Evolutionary conservation across 805 yeast species (phyloP).

Genomic region (Sugiyamaella chiloensis): DNA sequence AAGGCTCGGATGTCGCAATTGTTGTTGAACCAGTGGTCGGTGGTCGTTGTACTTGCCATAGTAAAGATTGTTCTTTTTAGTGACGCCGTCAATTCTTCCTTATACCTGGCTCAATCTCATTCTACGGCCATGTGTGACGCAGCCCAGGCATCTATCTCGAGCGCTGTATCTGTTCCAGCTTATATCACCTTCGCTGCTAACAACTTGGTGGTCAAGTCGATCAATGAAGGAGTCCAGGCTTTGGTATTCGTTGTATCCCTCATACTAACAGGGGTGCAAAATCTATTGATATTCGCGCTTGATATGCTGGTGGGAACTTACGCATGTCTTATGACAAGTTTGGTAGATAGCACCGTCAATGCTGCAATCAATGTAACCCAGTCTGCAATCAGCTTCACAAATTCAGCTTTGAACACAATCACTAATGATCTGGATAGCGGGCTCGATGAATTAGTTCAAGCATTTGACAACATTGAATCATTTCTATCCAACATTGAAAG

Average conservation of each 20-base stretch:
- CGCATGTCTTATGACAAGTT: conserved; percentile 73
- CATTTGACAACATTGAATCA: conserved; percentile 54
- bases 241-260: conserved; percentile 44
- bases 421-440: conserved; percentile 66
- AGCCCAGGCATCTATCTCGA: conserved; percentile 40
- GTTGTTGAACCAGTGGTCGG: conserved; percentile 57
- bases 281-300: conserved; percentile 58
- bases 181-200: conserved; percentile 57
- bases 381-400: conserved; percentile 55
- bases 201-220: conserved; percentile 43
- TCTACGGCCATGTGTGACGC: conserved; percentile 46
- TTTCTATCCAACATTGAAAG: conserved; percentile 52
- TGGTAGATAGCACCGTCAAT: conserved; percentile 67
- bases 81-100: conserved; percentile 41
- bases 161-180: conserved; percentile 49
- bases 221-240: conserved; percentile 49
- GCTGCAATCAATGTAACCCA: conserved; percentile 74
- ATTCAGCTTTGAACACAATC: conserved; percentile 52
- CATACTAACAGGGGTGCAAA: conserved; percentile 55
- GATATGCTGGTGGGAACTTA: conserved; percentile 83
- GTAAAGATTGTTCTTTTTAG: conserved; percentile 61
- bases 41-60: conserved; percentile 47
- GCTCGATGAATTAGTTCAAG: conserved; percentile 53
- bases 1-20: conserved; percentile 34
- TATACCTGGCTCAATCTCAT: conserved; percentile 40